These are phyloP conservation scores for Eragrostis nindensis DNA, from an alignment of 176 grass and related monocot species.

Conservation along the genomic window DNA sequence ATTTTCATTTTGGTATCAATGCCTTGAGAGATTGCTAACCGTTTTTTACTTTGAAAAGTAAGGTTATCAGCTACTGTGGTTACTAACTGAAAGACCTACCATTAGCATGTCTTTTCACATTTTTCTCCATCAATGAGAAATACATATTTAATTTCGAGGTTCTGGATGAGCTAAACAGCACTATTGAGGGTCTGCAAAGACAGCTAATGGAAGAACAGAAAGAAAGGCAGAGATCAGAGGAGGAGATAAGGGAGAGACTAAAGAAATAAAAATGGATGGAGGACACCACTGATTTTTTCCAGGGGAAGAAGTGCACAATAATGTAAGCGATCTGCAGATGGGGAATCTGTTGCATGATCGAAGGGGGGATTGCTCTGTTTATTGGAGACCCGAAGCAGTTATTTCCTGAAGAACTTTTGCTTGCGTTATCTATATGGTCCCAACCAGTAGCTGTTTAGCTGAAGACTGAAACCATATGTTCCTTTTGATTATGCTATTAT, in stretches of 20 bases:
- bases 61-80: background rate
- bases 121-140: too few species aligned
- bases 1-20: too few species aligned
- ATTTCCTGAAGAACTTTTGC: background rate
- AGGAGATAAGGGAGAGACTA: conserved; percentile 47
- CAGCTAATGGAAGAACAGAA: conserved; percentile 51
- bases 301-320: conserved; percentile 41
- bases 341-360: background rate
- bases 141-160: conserved; percentile 13
- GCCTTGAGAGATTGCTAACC: too few species aligned
- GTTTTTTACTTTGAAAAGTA: too few species aligned
- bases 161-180: conserved; percentile 42
- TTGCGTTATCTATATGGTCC: background rate
- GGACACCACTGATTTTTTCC: conserved; percentile 26
- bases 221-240: conserved; percentile 34
- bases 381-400: background rate
- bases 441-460: background rate
- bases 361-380: background rate
- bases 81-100: background rate
- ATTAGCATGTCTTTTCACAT: background rate
- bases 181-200: conserved; percentile 49
- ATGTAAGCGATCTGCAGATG: conserved; percentile 33
- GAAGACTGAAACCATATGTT: background rate
- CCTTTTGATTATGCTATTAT: background rate
- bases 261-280: conserved; percentile 45